Evolutionary conservation across 345 rosid species (phyloP).

Genomic region (Lumnitzera littorea): DNA sequence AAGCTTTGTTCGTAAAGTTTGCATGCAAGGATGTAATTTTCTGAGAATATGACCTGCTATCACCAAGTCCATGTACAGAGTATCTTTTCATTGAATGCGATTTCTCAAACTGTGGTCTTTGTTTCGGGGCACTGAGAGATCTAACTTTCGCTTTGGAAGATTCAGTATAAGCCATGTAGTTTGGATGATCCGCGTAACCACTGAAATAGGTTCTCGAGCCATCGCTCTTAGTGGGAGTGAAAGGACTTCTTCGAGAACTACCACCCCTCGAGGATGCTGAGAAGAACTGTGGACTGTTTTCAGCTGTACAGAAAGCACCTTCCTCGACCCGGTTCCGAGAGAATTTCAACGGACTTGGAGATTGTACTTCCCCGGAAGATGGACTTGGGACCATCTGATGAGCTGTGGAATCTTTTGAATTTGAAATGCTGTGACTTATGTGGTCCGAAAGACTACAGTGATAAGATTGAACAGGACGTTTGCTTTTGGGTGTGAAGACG

Average conservation of each 20-base stretch:
- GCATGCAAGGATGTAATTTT: slow-evolving; percentile 45
- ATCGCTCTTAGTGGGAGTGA: slow-evolving; percentile 58
- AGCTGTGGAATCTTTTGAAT: slow-evolving; percentile 43
- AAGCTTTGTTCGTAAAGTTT: slow-evolving; percentile 60
- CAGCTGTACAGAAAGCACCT: slow-evolving; percentile 47
- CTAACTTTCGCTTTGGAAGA: slow-evolving; percentile 79
- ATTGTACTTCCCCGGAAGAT: slow-evolving; percentile 53
- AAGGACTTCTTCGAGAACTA: slow-evolving; percentile 45
- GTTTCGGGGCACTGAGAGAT: slow-evolving; percentile 78
- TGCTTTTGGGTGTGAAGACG: slow-evolving; percentile 30
- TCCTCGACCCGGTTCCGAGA: slow-evolving; percentile 34
- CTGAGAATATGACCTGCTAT: slow-evolving; percentile 38
- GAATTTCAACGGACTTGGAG: slow-evolving; percentile 29
- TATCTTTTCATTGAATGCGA: slow-evolving; percentile 58
- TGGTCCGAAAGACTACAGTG: slow-evolving; percentile 31
- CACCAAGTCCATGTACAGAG: slow-evolving; percentile 33
- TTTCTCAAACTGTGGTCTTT: slow-evolving; percentile 64
- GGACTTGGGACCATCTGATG: slow-evolving; percentile 41
- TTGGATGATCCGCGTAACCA: slow-evolving; percentile 56
- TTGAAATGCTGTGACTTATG: slow-evolving; percentile 27
- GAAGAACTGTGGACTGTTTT: slow-evolving; percentile 64
- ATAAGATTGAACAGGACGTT: slow-evolving; percentile 42
- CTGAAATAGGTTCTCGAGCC: slow-evolving; percentile 47
- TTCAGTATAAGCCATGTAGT: slow-evolving; percentile 84
- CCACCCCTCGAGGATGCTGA: slow-evolving; percentile 65